Evolutionary conservation across 495 filamentous ascomycete genomes (phyloP), one percentile per base, ranked within the genome.

Genomic region (Friedmanniomyces endolithicus): DNA sequence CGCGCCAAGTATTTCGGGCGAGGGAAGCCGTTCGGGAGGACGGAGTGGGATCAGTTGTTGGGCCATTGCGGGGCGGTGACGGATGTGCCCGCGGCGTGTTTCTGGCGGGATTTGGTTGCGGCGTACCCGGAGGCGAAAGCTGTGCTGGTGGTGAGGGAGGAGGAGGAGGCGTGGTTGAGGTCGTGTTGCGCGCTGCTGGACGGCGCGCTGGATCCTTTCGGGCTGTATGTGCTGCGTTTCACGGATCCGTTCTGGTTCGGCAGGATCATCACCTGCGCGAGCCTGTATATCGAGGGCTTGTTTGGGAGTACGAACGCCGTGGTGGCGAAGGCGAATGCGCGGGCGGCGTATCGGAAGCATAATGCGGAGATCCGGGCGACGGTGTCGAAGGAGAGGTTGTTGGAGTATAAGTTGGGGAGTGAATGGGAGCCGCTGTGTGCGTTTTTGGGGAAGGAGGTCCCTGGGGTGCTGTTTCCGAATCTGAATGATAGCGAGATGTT

Each of bases 151-250:
- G 53, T 64, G 23, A 68, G 73, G 24, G 60, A 67, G 29, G 66
- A 68, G 20, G 66, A 74, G 56, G 64, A 59, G n/a, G n/a, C n/a
- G 6, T 78, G 75, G 77, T 69, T 68, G 56, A 41, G 33, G 22
- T 35, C 11, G 50, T 39, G 53, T 14, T 11, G n/a, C 3, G 37
- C 23, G 2, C 24, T 52, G 11, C 27, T 56, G 25, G 52, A 60
- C 1, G 40, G 53, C 27, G 45, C 43, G 8, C 29, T 56, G 20
- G 40, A 51, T 45, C 46, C 52, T 2, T 9, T 60, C n/a, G 27
- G 16, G 7, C 16, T 11, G 8, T 34, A 52, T 29, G 33, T 47
- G 16, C n/a, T 31, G 17, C 39, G 47, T 20, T 53, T 40, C 29
- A 48, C 41, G 33, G 48, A 60, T n/a, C 57, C 47, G 1, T 29